Percentiles rank a stretch among this genome's conserved stretches.
Evolutionary conservation across 164 flowering plant species (phyloP).

Genomic region (Berberis thunbergii): DNA sequence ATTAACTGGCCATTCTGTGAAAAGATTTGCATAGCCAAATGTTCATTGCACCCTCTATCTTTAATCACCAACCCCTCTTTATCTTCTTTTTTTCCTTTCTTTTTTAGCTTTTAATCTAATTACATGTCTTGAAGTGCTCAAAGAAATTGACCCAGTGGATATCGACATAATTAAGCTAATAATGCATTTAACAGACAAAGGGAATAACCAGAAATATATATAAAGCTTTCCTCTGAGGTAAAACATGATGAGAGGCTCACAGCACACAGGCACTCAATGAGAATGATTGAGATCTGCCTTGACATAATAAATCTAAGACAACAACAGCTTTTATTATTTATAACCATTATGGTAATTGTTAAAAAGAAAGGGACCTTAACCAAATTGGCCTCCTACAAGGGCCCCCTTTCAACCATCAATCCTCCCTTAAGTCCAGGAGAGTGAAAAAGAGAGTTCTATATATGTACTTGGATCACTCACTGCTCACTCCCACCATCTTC

Average conservation of each 20-base stretch:
- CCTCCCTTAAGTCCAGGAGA: neutral
- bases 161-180: no score
- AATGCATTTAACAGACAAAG: no score
- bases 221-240: no score
- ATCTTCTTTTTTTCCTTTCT: no score
- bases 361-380: no score
- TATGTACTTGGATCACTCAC: neutral
- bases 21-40: neutral
- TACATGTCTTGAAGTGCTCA: no score
- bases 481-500: neutral
- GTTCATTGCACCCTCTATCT: neutral
- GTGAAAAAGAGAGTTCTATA: conserved; percentile 6
- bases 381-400: conserved; percentile 5
- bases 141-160: no score
- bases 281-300: neutral
- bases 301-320: neutral
- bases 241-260: neutral
- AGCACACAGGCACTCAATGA: neutral
- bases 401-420: conserved; percentile 2
- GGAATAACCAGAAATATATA: no score
- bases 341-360: neutral
- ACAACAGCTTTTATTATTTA: neutral
- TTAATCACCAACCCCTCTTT: no score
- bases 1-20: conserved; percentile 10
- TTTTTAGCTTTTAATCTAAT: no score